Evolutionary conservation across 768 basidiomycete species (phyloP).

Genomic region (Tylopilus felleus): DNA sequence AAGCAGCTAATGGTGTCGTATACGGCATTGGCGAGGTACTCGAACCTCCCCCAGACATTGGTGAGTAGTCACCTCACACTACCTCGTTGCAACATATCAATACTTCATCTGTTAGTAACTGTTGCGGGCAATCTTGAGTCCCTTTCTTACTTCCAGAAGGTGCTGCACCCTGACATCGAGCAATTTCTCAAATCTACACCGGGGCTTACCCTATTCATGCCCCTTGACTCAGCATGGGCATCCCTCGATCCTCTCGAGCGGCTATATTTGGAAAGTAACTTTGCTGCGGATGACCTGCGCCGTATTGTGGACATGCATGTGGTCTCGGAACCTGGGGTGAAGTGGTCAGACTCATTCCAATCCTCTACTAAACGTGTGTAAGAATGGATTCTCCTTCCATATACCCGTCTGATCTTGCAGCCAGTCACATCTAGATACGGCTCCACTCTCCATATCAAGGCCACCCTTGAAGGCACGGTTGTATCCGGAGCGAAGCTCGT

Average conservation of each 20-base stretch:
- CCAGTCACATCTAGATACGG: conserved; percentile 73
- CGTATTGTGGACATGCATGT: conserved; percentile 80
- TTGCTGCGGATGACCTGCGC: conserved; percentile 73
- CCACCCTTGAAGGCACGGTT: conserved; percentile 50
- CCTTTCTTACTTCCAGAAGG: conserved; percentile 69
- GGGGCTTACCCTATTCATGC: conserved; percentile 85
- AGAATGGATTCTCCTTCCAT: background rate
- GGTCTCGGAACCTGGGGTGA: conserved; percentile 54
- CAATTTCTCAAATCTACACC: conserved; percentile 60
- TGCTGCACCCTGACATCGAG: conserved; percentile 61
- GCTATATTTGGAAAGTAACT: conserved; percentile 85
- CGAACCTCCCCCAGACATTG: conserved; percentile 67
- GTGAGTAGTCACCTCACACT: conserved; percentile 41
- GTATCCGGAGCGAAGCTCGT: conserved; percentile 59
- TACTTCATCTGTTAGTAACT: conserved; percentile 42
- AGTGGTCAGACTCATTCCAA: conserved; percentile 63
- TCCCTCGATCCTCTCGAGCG: conserved; percentile 72
- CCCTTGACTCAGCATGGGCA: conserved; percentile 83
- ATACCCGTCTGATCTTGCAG: conserved; percentile 14
- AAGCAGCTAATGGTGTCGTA: conserved; percentile 74
- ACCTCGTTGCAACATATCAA: background rate
- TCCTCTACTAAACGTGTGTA: conserved; percentile 52
- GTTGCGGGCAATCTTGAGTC: conserved; percentile 57
- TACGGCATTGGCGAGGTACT: conserved; percentile 75
- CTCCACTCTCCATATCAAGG: conserved; percentile 55